Evolutionary conservation across 257 asterid species (phyloP).

Genomic region (Cordia subcordata): DNA sequence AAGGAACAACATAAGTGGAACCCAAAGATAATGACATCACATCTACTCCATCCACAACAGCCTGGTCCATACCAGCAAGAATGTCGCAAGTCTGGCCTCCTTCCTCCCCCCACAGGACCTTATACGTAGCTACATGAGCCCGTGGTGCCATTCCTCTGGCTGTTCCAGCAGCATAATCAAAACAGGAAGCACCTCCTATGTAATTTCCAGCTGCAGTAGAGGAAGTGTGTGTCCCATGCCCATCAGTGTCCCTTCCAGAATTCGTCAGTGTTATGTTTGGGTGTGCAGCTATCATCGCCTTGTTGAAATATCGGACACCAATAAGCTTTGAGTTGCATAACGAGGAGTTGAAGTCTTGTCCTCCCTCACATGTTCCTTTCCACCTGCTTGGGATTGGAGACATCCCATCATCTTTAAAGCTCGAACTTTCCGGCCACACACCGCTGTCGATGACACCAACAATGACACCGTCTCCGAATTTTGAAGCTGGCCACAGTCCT

Average conservation of each 20-base stretch:
- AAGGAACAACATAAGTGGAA: background rate
- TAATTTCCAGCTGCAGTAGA: slow-evolving; percentile 17
- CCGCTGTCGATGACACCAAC: background rate
- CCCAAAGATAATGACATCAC: slow-evolving; percentile 18
- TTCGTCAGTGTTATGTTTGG: slow-evolving; percentile 5
- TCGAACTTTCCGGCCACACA: background rate
- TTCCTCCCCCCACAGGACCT: slow-evolving; percentile 2
- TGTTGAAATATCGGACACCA: slow-evolving; percentile 14
- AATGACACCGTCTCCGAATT: background rate
- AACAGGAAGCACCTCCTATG: slow-evolving; percentile 10
- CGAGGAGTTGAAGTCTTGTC: slow-evolving; percentile 4
- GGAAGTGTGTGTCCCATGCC: slow-evolving; percentile 17
- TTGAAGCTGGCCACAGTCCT: background rate
- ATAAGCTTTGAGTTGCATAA: slow-evolving; percentile 9
- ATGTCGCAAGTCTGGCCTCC: slow-evolving; percentile 3
- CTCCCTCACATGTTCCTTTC: slow-evolving; percentile 10
- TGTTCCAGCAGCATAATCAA: slow-evolving; percentile 15
- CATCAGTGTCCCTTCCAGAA: slow-evolving; percentile 11
- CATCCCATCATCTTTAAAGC: slow-evolving; percentile 12
- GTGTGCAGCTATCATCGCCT: slow-evolving; percentile 2
- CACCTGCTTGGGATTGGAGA: slow-evolving; percentile 8
- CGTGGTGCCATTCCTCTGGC: slow-evolving; percentile 16
- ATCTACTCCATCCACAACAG: slow-evolving; percentile 34
- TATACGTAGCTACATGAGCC: slow-evolving; percentile 14
- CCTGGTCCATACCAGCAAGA: slow-evolving; percentile 32